Percentiles rank a stretch among this genome's conserved stretches.
phyloP scores from a whole-genome alignment of 2,329 filamentous ascomycete species.

The Ophiostoma sp. region DNA sequence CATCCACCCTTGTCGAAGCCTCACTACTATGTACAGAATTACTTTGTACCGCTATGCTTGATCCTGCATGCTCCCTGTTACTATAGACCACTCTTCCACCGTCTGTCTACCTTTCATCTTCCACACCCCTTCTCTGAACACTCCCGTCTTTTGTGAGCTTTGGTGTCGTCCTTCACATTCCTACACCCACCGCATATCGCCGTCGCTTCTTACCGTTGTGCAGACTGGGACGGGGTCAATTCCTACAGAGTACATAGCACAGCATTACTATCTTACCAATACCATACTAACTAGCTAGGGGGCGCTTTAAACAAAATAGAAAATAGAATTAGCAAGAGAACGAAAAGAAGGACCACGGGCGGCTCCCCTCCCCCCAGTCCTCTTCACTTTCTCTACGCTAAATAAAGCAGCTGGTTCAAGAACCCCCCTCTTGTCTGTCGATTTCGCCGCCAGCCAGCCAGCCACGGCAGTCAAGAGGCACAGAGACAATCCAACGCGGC shows the following conservation, averaged over 20 bases:
- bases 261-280: background rate
- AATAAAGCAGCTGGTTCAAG: conserved; percentile 16
- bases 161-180: background rate
- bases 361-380: conserved; percentile 8
- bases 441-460: conserved; percentile 11
- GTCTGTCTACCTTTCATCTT: background rate
- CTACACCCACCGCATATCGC: conserved; percentile 8
- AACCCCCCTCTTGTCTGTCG: conserved; percentile 14
- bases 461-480: conserved; percentile 10
- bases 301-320: conserved; percentile 11
- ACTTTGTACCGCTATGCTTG: background rate
- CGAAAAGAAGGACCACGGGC: conserved; percentile 5
- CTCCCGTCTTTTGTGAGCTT: background rate
- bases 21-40: background rate
- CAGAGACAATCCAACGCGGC: conserved; percentile 13
- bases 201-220: conserved; percentile 13
- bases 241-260: background rate
- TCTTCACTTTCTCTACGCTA: conserved; percentile 19
- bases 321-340: conserved; percentile 3
- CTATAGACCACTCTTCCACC: background rate
- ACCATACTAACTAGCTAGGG: conserved; percentile 17
- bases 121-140: background rate
- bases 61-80: background rate
- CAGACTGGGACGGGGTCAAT: background rate
- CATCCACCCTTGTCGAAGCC: background rate